Percentiles rank a stretch among this genome's conserved stretches.
These are phyloP conservation scores for Wickerhamia fluorescens DNA, from an alignment of 805 yeast species.

Conservation along the genomic window DNA sequence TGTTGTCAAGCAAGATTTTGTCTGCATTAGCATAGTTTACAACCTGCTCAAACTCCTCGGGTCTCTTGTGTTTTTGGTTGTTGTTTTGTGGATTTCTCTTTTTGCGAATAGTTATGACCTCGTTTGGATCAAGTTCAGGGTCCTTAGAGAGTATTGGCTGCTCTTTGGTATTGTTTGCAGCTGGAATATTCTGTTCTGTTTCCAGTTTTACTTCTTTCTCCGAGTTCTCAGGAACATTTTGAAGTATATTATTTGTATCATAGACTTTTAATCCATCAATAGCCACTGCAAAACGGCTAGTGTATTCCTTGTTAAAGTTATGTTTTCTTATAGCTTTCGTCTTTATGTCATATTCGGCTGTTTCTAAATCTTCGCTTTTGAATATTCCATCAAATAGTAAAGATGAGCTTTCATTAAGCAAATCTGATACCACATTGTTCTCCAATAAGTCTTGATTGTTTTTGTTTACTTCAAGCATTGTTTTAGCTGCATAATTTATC, in stretches of 20 bases:
- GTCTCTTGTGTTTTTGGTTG: constrained; percentile 6
- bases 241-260: constrained; percentile 1
- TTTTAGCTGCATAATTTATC: background rate
- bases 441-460: background rate
- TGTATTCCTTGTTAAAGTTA: constrained; percentile 10
- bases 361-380: constrained; percentile 2
- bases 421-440: background rate
- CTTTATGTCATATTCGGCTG: constrained; percentile 12
- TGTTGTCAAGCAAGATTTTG: constrained; percentile 28
- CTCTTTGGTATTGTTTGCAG: background rate
- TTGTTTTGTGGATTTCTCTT: constrained; percentile 8
- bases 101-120: constrained; percentile 34
- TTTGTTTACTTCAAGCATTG: background rate
- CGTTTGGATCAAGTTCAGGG: constrained; percentile 20
- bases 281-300: constrained; percentile 8
- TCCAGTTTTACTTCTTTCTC: constrained; percentile 2
- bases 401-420: background rate
- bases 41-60: constrained; percentile 12
- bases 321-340: constrained; percentile 10
- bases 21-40: constrained; percentile 42
- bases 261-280: constrained; percentile 9
- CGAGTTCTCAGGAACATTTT: constrained; percentile 1
- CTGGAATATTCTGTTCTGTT: background rate
- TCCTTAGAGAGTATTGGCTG: constrained; percentile 2
- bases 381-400: constrained; percentile 1